Percentiles rank a stretch among this genome's conserved stretches.
These are phyloP conservation scores for Rubus parviflorus DNA, from an alignment of 306 rosid species.

Conservation along the genomic window DNA sequence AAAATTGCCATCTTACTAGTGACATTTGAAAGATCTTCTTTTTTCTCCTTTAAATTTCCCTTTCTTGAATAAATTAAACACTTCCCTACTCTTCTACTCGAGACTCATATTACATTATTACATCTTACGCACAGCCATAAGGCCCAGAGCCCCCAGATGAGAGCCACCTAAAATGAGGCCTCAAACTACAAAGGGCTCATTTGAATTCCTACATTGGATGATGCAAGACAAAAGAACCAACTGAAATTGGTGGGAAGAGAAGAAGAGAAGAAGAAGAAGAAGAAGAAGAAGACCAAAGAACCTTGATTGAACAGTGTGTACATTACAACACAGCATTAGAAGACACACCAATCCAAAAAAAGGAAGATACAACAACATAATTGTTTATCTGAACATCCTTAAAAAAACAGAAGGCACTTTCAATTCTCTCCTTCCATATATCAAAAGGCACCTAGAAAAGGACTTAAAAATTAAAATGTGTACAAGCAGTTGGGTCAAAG, in stretches of 20 bases:
- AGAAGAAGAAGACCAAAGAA: neutral
- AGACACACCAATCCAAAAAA: slow-evolving; percentile 36
- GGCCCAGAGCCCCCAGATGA: too few species aligned
- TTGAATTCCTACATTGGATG: neutral
- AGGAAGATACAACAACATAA: slow-evolving; percentile 21
- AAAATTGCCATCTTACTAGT: neutral
- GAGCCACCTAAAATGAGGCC: too few species aligned
- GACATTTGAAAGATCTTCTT: too few species aligned
- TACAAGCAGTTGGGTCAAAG: slow-evolving; percentile 74
- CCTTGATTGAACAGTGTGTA: neutral
- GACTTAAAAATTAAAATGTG: slow-evolving; percentile 31
- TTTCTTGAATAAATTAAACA: too few species aligned
- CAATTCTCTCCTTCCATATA: slow-evolving; percentile 24
- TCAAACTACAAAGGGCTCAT: too few species aligned
- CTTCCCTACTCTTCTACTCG: too few species aligned
- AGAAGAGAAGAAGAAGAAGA: neutral
- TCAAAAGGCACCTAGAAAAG: slow-evolving; percentile 22
- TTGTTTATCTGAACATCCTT: slow-evolving; percentile 25
- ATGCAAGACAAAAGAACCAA: neutral
- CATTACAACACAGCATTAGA: slow-evolving; percentile 28
- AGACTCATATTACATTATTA: too few species aligned
- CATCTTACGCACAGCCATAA: too few species aligned
- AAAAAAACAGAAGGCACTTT: neutral
- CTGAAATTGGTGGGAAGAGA: slow-evolving; percentile 1
- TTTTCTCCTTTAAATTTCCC: too few species aligned